Percentiles rank a stretch among this genome's conserved stretches.
phyloP scores from a whole-genome alignment of 257 asterid species.

The Lycium barbarum region DNA sequence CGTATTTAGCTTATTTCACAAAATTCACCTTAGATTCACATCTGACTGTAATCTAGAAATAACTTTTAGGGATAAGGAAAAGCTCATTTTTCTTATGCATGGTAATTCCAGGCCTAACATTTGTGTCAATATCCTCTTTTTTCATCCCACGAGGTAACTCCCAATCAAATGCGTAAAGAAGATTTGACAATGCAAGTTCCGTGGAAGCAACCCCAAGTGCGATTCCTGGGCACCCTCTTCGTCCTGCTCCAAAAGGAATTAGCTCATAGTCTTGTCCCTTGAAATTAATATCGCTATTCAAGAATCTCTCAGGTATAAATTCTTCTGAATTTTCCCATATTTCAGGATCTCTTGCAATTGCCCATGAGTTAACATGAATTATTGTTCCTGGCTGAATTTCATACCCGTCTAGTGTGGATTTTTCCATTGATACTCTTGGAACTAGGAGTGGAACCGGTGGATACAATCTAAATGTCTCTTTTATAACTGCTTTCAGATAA shows the following conservation, averaged over 20 bases:
- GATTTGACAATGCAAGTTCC: not conserved
- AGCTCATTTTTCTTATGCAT: conserved; percentile 1
- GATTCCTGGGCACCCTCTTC: not conserved
- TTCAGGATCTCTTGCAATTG: not conserved
- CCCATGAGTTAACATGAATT: not conserved
- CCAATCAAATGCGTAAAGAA: conserved; percentile 9
- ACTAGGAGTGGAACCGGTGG: not conserved
- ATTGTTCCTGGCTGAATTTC: not conserved
- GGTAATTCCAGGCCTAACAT: not conserved
- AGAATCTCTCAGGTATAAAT: not conserved
- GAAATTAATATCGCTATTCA: not conserved
- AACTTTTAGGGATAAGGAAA: not conserved
- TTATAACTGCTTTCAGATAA: not conserved
- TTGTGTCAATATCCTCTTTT: not conserved
- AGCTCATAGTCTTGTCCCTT: not conserved
- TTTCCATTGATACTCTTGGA: not conserved
- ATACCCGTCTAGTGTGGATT: not conserved
- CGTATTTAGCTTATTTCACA: too few species aligned
- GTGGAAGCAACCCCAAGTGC: not conserved
- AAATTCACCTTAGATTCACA: too few species aligned
- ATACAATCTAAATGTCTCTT: not conserved
- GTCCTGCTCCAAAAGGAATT: not conserved
- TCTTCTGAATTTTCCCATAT: not conserved
- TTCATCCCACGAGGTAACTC: not conserved
- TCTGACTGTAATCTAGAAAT: not conserved